Base-by-base conservation (phyloP, 106 monocot genomes). In the Triglochin maritima region DNA sequence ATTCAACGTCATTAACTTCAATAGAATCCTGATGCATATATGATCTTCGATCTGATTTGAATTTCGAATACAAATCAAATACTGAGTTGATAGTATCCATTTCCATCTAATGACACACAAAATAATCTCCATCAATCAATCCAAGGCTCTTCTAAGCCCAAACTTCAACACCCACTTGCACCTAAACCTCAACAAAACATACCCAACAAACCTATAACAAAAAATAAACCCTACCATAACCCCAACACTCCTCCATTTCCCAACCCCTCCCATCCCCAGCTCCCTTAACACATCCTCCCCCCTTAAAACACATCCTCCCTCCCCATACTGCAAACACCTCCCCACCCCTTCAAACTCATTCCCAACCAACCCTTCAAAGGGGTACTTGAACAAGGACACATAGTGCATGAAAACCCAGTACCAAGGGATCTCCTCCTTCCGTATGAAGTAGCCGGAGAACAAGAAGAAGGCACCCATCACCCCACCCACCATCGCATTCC, bases 371-470 rank as follows among this genome's bases (percentile, higher is more conserved):
- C 71, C 83, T 53, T 92, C 88, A 57, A 92, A 92, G 8, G 92
- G 92, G 63, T 88, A 92, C 75, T 85, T 92, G 67, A 92, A 92
- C 77, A 92, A 60, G 0, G 92, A 88, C 0, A 81, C 13, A 54
- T 88, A 92, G 73, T 88, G 85, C 88, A 85, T 88, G 79, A 92
- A 92, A 11, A 92, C 68, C 92, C 92, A 92, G 47, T 78, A 92
- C 2, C 77, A 56, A 11, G 92, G 92, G 74, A 92, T 88, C 46
- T 57, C 77, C 53, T 79, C 65, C 79, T 88, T 85, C 62, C 73
- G 47, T 78, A 88, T 88, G 77, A 90, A 90, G 61, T 90, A 87
- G 12, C 90, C 90, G 2, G 92, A 92, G 69, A 92, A 92, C 52
- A 92, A 59, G 71, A 92, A 92, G 81, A 88, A 92, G 15, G 79